phyloP scores from a whole-genome alignment of 176 grass and related monocot species.

The Melocanna baccifera region DNA sequence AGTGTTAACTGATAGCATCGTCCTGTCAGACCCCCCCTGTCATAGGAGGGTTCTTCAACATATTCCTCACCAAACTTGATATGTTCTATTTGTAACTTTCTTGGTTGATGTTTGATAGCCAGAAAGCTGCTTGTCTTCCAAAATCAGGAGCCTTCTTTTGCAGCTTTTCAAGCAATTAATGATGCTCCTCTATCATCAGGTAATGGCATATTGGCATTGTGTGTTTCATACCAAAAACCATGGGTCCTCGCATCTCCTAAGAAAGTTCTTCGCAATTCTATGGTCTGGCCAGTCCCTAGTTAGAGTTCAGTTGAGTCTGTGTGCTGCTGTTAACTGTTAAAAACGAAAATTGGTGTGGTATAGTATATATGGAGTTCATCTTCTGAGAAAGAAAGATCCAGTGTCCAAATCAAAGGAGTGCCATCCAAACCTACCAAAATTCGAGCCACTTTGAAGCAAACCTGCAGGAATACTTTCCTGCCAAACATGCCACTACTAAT shows the following conservation, averaged over 20 bases:
- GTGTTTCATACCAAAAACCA: not conserved
- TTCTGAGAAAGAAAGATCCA: not conserved
- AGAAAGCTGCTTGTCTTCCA: constrained; percentile 8
- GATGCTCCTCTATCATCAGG: not conserved
- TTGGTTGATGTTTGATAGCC: constrained; percentile 5
- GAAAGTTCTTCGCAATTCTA: not conserved
- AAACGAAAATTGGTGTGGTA: not conserved
- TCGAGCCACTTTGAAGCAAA: constrained; percentile 48
- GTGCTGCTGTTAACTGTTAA: not conserved
- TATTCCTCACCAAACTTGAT: constrained; percentile 33
- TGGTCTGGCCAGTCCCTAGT: not conserved
- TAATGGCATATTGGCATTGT: not conserved
- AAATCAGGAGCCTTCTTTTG: constrained; percentile 16
- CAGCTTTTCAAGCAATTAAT: not conserved
- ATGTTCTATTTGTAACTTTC: not conserved
- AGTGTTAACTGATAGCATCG: constrained; percentile 27
- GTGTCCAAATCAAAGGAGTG: constrained; percentile 41
- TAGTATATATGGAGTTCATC: not conserved
- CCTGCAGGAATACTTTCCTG: constrained; percentile 33
- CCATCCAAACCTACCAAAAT: constrained; percentile 46
- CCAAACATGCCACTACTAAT: constrained; percentile 50
- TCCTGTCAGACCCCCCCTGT: not conserved
- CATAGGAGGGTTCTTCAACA: constrained; percentile 7
- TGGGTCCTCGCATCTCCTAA: not conserved
- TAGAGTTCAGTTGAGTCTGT: not conserved